Conservation (phyloP, 2,329 filamentous ascomycete genomes). For the Pyricularia grisea region DNA sequence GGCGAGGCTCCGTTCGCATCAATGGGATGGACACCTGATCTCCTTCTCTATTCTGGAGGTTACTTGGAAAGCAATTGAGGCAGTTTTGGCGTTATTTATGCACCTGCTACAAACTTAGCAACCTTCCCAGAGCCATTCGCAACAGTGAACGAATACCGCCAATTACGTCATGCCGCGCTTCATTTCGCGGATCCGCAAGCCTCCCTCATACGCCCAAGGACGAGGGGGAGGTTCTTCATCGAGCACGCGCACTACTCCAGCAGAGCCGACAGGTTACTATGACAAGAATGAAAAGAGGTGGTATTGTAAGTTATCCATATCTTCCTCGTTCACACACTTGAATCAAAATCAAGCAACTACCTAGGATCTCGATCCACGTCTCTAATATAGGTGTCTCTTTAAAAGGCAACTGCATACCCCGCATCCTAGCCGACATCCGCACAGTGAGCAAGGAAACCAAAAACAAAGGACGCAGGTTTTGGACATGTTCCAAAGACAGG, state of each 20-base stretch:
- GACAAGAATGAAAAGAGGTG: background rate
- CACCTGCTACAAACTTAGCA: background rate
- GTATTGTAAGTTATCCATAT: background rate
- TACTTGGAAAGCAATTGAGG: background rate
- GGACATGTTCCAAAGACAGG: slow-evolving; percentile 25
- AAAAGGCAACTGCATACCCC: slow-evolving; percentile 33
- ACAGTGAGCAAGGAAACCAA: slow-evolving; percentile 25
- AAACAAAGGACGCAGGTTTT: slow-evolving; percentile 33
- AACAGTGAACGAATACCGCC: background rate
- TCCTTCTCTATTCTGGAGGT: background rate
- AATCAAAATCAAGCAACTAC: background rate
- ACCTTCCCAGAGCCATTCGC: background rate
- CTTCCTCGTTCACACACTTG: background rate
- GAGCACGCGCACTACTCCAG: background rate
- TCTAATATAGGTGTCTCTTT: background rate
- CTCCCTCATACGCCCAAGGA: background rate
- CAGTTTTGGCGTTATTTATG: background rate
- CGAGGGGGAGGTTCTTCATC: background rate
- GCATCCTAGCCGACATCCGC: slow-evolving; percentile 22
- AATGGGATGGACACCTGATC: background rate
- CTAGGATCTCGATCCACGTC: background rate
- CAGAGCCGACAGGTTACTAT: background rate
- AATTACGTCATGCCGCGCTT: background rate
- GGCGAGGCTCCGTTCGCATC: background rate
- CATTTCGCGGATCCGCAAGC: background rate